Evolutionary conservation across 169 alveolate genomes (phyloP), one percentile per base, ranked within the genome.

Genomic region (Plasmodium coatneyi): DNA sequence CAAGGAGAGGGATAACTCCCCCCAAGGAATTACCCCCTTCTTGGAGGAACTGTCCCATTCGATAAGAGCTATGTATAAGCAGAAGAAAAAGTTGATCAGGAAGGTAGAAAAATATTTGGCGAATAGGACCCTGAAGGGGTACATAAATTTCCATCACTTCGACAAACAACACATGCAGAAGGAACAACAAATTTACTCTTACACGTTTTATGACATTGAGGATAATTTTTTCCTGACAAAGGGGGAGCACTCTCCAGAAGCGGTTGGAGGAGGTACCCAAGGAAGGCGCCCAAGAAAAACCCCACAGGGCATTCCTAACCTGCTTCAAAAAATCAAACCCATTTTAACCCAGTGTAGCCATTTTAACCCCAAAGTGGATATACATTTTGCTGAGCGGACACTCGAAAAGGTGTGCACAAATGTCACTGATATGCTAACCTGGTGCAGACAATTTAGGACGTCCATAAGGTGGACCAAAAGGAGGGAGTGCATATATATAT

Each of bases 161-260:
- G 76, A 9, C 34, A 82, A 82, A 82, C 10, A 82, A 82, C 10
- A 60, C 0, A 4, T 34, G 6, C 41, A 82, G 32, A 82, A 82
- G 22, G 10, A 46, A 25, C 32, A 54, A 36, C 19, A 25, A 16
- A 83, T 43, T 12, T 86, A 52, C 43, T 49, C 43, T 6, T 86
- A 86, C 70, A 86, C 93, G 16, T 86, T 72, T 56, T 39, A 76
- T 32, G 66, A 12, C 10, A 22, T 74, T 22, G n/a, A 9, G 12
- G 93, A 86, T n/a, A 86, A 86, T 86, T 76, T 52, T 52, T 46
- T 74, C 80, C n/a, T 86, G 56, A 60, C n/a, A 74, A 74, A 43
- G 28, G 90, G 36, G 6, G 74, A 86, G 41, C 10, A 86, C 43
- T 86, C 54, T 34, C 12, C 76, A 66, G 76, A 66, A 66, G 76